These are phyloP conservation scores for Meredithiella fracta DNA, from an alignment of 2,329 filamentous ascomycete genomes.

Conservation along the genomic window DNA sequence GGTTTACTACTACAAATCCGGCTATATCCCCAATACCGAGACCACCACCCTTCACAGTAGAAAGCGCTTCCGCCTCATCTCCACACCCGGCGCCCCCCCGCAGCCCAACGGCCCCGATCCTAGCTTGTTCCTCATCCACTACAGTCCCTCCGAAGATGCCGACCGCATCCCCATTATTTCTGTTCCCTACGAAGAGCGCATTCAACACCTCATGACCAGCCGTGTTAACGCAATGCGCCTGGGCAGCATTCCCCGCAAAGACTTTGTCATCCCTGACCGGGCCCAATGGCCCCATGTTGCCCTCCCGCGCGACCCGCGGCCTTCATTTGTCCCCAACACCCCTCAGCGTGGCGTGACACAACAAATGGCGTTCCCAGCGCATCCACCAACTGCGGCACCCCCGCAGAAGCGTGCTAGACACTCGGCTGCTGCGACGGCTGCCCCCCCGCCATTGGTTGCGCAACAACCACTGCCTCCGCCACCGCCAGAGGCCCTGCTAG, in stretches of 20 bases:
- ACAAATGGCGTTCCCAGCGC: slow-evolving; percentile 45
- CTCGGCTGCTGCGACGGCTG: slow-evolving; percentile 23
- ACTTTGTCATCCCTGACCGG: slow-evolving; percentile 86
- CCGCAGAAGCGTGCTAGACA: slow-evolving; percentile 40
- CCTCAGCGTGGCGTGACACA: slow-evolving; percentile 36
- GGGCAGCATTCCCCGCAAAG: slow-evolving; percentile 72
- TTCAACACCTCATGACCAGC: slow-evolving; percentile 43
- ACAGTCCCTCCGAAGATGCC: slow-evolving; percentile 57
- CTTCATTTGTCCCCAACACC: slow-evolving; percentile 33
- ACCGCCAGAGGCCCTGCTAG: slow-evolving; percentile 36
- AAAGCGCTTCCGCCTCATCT: slow-evolving; percentile 69
- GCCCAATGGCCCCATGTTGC: slow-evolving; percentile 78
- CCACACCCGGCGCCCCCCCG: slow-evolving; percentile 51
- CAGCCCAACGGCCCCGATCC: slow-evolving; percentile 59
- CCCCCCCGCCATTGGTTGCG: slow-evolving; percentile 14
- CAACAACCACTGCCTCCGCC: slow-evolving; percentile 19
- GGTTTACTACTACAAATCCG: slow-evolving; percentile 66
- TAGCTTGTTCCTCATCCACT: slow-evolving; percentile 82
- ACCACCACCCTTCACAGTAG: slow-evolving; percentile 60
- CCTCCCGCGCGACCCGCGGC: slow-evolving; percentile 40
- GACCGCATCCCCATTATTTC: slow-evolving; percentile 55
- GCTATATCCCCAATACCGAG: slow-evolving; percentile 57
- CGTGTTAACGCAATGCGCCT: slow-evolving; percentile 51
- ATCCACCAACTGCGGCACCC: slow-evolving; percentile 29
- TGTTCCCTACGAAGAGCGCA: slow-evolving; percentile 46